phyloP scores from a whole-genome alignment of 257 asterid species.

The Nicotiana attenuata region DNA sequence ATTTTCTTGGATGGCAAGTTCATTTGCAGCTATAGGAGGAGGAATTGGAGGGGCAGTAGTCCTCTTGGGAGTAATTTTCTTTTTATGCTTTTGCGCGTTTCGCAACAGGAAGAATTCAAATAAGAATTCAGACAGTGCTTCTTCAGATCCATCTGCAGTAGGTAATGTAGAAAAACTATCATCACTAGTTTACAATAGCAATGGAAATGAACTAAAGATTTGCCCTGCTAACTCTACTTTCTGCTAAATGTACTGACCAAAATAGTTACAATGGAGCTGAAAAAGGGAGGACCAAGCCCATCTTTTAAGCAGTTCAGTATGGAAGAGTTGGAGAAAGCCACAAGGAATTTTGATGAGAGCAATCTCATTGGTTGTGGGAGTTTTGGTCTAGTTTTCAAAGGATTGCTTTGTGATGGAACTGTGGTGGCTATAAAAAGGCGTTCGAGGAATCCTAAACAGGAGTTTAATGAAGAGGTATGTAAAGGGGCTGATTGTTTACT shows the following conservation, averaged over 20 bases:
- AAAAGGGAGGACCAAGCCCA: conserved; percentile 27
- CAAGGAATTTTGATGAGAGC: conserved; percentile 42
- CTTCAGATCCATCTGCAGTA: conserved; percentile 67
- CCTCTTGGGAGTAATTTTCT: conserved; percentile 25
- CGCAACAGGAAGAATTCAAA: conserved; percentile 29
- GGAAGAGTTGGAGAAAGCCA: conserved; percentile 72
- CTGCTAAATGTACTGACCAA: neutral
- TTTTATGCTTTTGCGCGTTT: conserved; percentile 27
- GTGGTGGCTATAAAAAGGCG: conserved; percentile 67
- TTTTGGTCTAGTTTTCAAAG: conserved; percentile 65
- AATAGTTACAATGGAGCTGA: conserved; percentile 32
- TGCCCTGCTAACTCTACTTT: conserved; percentile 10
- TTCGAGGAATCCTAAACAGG: conserved; percentile 29
- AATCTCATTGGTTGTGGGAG: conserved; percentile 65
- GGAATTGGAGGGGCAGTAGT: conserved; percentile 42
- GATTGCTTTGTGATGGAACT: conserved; percentile 66
- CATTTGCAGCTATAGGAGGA: conserved; percentile 48
- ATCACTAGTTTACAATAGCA: neutral
- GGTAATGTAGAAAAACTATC: conserved; percentile 27
- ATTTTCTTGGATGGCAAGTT: conserved; percentile 36
- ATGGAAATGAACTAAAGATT: neutral
- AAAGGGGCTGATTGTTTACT: neutral
- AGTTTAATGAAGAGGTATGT: conserved; percentile 50
- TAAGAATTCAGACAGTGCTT: conserved; percentile 56
- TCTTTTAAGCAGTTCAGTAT: conserved; percentile 43